Conservation (phyloP, 495 filamentous ascomycete genomes). For the Penicillium egyptiacum region DNA sequence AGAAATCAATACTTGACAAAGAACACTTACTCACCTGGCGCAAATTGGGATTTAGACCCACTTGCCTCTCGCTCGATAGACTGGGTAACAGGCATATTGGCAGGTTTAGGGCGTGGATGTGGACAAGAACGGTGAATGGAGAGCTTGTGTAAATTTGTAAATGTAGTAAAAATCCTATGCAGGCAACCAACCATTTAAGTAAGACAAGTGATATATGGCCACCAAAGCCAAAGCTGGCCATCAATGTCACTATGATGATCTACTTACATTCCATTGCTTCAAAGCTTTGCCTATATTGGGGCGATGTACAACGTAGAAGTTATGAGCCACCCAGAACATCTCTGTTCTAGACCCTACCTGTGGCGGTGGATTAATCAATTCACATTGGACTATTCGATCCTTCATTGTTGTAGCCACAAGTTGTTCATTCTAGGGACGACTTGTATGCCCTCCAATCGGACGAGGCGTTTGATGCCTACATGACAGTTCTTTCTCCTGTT, state of each 20-base stretch:
- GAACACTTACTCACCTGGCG: conserved; percentile 23
- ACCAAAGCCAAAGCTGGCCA: neutral
- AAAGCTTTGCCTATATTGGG: neutral
- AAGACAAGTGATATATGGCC: neutral
- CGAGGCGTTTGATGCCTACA: neutral
- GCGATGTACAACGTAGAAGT: neutral
- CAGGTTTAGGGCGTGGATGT: neutral
- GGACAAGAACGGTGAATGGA: neutral
- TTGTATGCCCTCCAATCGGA: neutral
- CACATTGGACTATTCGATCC: neutral
- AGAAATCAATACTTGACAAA: neutral
- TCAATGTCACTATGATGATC: conserved; percentile 11
- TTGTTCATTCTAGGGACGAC: neutral
- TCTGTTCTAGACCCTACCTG: conserved; percentile 3
- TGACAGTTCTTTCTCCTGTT: neutral
- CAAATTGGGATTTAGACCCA: conserved; percentile 30
- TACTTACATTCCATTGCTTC: neutral
- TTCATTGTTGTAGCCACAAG: conserved; percentile 4
- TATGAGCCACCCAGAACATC: neutral
- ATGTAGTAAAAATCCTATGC: neutral
- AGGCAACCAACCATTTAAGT: neutral
- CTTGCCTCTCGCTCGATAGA: conserved; percentile 26
- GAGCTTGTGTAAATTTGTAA: neutral
- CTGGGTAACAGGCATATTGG: conserved; percentile 19
- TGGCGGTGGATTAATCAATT: neutral